phyloP scores from a whole-genome alignment of 2,329 filamentous ascomycete species.

The Trichoderma aggressivum region DNA sequence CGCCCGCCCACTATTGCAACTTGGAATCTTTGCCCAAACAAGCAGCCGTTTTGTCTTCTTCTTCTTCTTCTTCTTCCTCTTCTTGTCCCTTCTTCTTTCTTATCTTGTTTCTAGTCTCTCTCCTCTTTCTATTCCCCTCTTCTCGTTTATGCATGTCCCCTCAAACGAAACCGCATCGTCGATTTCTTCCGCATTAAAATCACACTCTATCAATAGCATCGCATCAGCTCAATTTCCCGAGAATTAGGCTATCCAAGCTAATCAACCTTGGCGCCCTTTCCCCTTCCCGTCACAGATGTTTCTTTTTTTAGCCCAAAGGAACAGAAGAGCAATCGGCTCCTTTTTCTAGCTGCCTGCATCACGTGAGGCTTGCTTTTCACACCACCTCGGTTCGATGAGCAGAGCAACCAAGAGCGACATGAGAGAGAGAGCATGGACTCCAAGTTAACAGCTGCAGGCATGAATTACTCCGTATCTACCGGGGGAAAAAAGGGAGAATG shows the following conservation, averaged over 20 bases:
- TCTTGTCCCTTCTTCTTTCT: not conserved
- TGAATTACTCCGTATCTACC: not conserved
- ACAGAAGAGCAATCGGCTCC: not conserved
- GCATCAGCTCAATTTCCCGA: not conserved
- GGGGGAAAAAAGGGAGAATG: not conserved
- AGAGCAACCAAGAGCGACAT: not conserved
- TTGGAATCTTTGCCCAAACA: not conserved
- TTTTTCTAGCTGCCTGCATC: not conserved
- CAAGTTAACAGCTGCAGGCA: not conserved
- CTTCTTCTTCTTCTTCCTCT: not conserved
- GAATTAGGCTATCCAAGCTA: not conserved
- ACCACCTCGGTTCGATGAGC: not conserved
- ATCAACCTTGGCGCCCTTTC: not conserved
- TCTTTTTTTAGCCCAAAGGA: constrained; percentile 5
- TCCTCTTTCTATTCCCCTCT: not conserved
- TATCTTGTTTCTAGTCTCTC: not conserved
- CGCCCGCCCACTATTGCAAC: not conserved
- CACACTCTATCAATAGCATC: not conserved
- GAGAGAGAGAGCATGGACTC: not conserved
- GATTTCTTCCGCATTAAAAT: not conserved
- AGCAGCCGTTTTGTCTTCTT: not conserved
- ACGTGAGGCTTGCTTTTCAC: not conserved
- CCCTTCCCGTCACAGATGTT: not conserved
- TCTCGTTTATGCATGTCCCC: not conserved
- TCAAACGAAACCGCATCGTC: not conserved